Base-by-base conservation (phyloP, 306 rosid species). In the Quercus suber region DNA sequence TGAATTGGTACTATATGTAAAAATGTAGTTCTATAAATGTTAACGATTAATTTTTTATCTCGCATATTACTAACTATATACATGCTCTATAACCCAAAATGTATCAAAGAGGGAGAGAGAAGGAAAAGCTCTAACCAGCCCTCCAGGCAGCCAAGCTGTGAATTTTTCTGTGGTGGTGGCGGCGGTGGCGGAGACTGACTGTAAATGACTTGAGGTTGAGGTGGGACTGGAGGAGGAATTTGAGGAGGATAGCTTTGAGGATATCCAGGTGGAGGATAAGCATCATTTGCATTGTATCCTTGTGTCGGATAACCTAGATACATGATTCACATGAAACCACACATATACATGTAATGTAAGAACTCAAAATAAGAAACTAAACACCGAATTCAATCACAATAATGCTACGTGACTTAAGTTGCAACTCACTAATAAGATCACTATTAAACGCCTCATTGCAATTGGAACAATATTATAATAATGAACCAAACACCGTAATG, bases 101-200 rank as follows among this genome's bases (percentile, higher is more conserved):
- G 53, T 12, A 12, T 49, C 15, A 49, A 49, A 10, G 17, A 20
- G 3, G 35, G 8, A 74, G 25, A 33, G 19, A 27, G 1, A 57
- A n/a, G 23, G 45, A 5, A 41, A 35, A 28, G 59, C 21, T 67
- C 70, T n/a, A 14, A 84, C 88, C 85, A 84, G 63, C 78, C 78
- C 7, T 31, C 55, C 19, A 84, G 27, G 52, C 17, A 73, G 23
- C 84, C 81, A 6, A 17, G 1, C 0, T 57, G 14, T 7, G 61
- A 5, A 4, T 7, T 20, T 14, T 73, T 6, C 9, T n/a, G 55
- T 20, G 74, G 69, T 3, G 13, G 8, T 0, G 8, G 11, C 21
- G 0, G 10, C 0, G 82, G 70, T 21, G 79, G 19, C 31, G 17
- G 17, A 4, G 65, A 5, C 67, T 23, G 67, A 60, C 31, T 5